phyloP scores from a whole-genome alignment of 306 rosid species.

The Cajanus cajan region DNA sequence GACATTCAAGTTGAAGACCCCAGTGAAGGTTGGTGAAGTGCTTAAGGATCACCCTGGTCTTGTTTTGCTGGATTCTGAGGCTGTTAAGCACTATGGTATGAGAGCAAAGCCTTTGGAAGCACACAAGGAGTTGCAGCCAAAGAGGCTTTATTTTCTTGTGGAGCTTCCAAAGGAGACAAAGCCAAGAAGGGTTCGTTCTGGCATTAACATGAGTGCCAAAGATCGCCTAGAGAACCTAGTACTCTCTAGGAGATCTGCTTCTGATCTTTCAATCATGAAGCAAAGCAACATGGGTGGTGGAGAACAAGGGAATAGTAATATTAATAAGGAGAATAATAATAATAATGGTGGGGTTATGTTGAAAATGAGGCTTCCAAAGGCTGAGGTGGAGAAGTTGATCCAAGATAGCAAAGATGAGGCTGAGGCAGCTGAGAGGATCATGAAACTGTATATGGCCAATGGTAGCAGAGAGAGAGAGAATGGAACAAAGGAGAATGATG shows the following conservation, averaged over 20 bases:
- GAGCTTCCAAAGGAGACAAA: constrained; percentile 57
- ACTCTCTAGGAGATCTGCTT: constrained; percentile 69
- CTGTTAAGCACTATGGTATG: constrained; percentile 78
- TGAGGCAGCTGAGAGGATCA: constrained; percentile 73
- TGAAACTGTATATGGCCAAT: constrained; percentile 53
- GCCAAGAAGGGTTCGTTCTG: constrained; percentile 86
- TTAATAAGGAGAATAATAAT: background rate
- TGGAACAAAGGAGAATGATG: background rate
- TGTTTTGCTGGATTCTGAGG: constrained; percentile 74
- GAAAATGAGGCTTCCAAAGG: constrained; percentile 73
- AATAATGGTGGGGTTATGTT: constrained; percentile 46
- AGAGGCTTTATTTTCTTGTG: constrained; percentile 78
- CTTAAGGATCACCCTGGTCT: constrained; percentile 69
- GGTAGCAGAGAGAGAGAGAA: constrained; percentile 2
- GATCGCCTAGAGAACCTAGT: constrained; percentile 76
- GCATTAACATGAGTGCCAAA: constrained; percentile 81
- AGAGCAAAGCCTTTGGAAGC: constrained; percentile 72
- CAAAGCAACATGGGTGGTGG: constrained; percentile 26
- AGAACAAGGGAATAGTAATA: background rate
- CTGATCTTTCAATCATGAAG: constrained; percentile 74
- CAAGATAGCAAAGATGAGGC: constrained; percentile 59
- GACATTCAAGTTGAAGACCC: constrained; percentile 66
- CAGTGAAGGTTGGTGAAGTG: constrained; percentile 59
- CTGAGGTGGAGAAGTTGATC: constrained; percentile 78
- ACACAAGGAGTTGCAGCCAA: constrained; percentile 52